Evolutionary conservation across 352 stramenopile species (phyloP).

Genomic region (Phytophthora meadii): DNA sequence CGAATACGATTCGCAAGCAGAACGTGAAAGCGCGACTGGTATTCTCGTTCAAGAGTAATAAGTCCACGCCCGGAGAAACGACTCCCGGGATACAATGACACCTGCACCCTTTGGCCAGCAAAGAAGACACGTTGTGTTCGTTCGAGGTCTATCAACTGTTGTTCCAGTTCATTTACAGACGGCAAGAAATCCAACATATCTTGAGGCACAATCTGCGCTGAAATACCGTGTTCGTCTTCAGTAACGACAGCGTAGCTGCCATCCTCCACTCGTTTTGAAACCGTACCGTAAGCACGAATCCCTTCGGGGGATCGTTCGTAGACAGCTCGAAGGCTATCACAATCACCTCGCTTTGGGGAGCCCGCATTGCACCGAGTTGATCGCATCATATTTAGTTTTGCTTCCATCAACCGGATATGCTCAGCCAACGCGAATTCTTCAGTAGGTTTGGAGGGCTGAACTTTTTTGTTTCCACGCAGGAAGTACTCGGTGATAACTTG

Average conservation of each 20-base stretch:
- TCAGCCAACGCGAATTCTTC: slow-evolving; percentile 37
- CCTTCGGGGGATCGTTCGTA: slow-evolving; percentile 50
- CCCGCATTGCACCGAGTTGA: slow-evolving; percentile 25
- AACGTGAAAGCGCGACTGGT: slow-evolving; percentile 56
- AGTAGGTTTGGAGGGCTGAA: slow-evolving; percentile 51
- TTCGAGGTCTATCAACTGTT: slow-evolving; percentile 57
- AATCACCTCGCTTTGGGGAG: slow-evolving; percentile 2
- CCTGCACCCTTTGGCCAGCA: slow-evolving; percentile 72
- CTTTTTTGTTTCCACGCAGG: slow-evolving; percentile 71
- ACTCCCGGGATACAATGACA: slow-evolving; percentile 77
- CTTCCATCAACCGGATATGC: slow-evolving; percentile 47
- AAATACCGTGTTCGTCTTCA: slow-evolving; percentile 69
- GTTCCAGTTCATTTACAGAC: slow-evolving; percentile 61
- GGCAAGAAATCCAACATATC: slow-evolving; percentile 65
- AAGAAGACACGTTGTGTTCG: slow-evolving; percentile 54
- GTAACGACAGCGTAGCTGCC: slow-evolving; percentile 64
- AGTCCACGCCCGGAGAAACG: slow-evolving; percentile 67
- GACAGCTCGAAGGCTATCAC: slow-evolving; percentile 51
- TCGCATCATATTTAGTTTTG: slow-evolving; percentile 35
- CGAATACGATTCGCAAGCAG: slow-evolving; percentile 75
- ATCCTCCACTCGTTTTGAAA: slow-evolving; percentile 52
- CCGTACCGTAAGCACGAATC: slow-evolving; percentile 60
- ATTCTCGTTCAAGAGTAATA: slow-evolving; percentile 59
- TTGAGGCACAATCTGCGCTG: slow-evolving; percentile 53
- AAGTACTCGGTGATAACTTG: slow-evolving; percentile 72